Base-by-base conservation (phyloP, 192 early-diverging fungal species). In the Podochytrium sp. region DNA sequence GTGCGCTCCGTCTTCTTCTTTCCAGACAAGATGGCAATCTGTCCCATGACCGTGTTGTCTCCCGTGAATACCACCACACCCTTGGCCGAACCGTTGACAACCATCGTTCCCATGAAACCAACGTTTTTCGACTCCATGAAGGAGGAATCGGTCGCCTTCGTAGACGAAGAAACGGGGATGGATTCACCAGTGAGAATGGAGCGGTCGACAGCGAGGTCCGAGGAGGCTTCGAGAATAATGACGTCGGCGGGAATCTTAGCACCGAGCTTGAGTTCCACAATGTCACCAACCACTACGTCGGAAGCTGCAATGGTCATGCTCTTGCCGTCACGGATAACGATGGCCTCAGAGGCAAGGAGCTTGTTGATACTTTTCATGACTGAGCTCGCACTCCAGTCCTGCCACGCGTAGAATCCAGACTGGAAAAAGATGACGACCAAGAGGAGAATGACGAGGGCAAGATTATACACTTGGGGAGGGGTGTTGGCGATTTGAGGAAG, bases 91-190 rank as follows among this genome's bases (percentile, higher is more conserved):
- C 95, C 95, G 71, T 93, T 85, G 2, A 90, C 86, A 23, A 93
- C 86, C 55, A 87, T 81, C 18, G 85, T 88, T 49, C 84, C 87
- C 84, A 89, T 88, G 76, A 97, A 87, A 33, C 90, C 93, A 71
- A 97, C 83, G 69, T 96, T 96, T 64, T 89, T 87, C 14, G 89
- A 89, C 80, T 95, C 94, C 35, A 94, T 75, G 56, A 89, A 86
- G 65, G 90, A 92, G 3, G 85, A 81, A 83, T 91, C 90, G 5
- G 93, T 96, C 50, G 74, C 52, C 23, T 86, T 79, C 32, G 82
- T 81, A 16, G 83, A 85, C n/a, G 85, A 92, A 47, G 81, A 78
- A 30, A 94, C 85, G 5, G 89, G 82, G 27, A 91, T 86, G 6
- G 86, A 78, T 68, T 92, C 90, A 32, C 95, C 95, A n/a, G 95